Conservation (phyloP, 495 filamentous ascomycete species). For the Elaphomyces granulatus region DNA sequence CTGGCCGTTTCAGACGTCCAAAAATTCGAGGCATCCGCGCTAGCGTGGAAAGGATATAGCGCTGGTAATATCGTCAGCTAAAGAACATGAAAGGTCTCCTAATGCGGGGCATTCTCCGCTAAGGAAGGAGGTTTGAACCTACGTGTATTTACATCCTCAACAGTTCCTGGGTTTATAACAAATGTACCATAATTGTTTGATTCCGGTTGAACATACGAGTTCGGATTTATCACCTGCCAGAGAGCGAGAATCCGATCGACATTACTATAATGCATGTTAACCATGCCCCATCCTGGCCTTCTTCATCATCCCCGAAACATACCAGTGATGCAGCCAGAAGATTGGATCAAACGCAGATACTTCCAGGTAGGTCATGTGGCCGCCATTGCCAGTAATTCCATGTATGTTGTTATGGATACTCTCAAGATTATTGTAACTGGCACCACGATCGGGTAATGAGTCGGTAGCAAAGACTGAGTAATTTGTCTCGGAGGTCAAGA, state of each 20-base stretch:
- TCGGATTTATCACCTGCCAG: conserved; percentile 24
- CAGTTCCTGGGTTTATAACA: conserved; percentile 8
- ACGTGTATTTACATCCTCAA: conserved; percentile 4
- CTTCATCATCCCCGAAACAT: too few relatives aligned
- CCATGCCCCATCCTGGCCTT: too few relatives aligned
- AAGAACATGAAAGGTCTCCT: background rate
- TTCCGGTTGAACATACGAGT: conserved; percentile 14
- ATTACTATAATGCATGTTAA: conserved; percentile 13
- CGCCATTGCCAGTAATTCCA: conserved; percentile 21
- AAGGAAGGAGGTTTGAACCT: too few relatives aligned
- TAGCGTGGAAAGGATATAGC: conserved; percentile 23
- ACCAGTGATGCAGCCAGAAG: conserved; percentile 29
- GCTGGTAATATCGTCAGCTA: too few relatives aligned
- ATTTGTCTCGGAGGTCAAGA: conserved; percentile 3
- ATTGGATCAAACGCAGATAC: conserved; percentile 31
- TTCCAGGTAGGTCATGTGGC: conserved; percentile 28
- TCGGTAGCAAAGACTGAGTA: conserved; percentile 25
- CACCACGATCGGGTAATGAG: conserved; percentile 3
- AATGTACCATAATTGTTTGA: conserved; percentile 11
- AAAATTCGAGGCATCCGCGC: conserved; percentile 12
- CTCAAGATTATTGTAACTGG: conserved; percentile 23
- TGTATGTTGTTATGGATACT: conserved; percentile 30
- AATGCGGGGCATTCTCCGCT: too few relatives aligned
- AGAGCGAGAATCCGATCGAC: conserved; percentile 28
- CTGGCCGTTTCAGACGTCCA: conserved; percentile 19